Evolutionary conservation across 108 stramenopile species (phyloP).

Genomic region (Pseudonitzschia multiseries): DNA sequence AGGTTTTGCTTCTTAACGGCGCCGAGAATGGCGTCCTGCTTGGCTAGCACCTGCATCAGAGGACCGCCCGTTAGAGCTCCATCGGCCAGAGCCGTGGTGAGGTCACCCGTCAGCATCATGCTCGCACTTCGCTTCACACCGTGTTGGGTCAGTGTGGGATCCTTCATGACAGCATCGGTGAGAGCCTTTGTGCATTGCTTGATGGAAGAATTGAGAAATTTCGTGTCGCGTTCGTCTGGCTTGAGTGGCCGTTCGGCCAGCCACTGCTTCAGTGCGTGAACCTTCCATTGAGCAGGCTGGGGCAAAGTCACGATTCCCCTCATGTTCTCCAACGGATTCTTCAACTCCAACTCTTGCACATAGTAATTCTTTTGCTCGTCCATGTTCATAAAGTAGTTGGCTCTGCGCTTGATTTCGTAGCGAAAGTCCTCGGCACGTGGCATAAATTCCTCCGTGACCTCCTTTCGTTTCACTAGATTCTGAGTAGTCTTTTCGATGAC

Average conservation of each 20-base stretch:
- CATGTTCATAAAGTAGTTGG: constrained; percentile 33
- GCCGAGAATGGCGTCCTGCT: constrained; percentile 32
- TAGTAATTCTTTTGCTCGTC: constrained; percentile 29
- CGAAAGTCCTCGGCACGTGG: constrained; percentile 36
- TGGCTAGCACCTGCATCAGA: constrained; percentile 17
- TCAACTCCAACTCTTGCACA: constrained; percentile 22
- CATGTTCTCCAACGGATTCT: constrained; percentile 36
- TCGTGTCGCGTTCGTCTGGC: constrained; percentile 24
- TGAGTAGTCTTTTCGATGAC: constrained; percentile 23
- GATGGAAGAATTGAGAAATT: constrained; percentile 18
- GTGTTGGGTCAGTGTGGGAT: constrained; percentile 19
- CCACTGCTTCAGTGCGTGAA: constrained; percentile 31
- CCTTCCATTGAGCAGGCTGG: constrained; percentile 35
- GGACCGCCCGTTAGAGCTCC: constrained; percentile 7
- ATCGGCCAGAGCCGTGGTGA: not conserved
- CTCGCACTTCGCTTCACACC: constrained; percentile 9
- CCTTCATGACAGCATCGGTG: constrained; percentile 24
- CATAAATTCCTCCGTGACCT: constrained; percentile 34
- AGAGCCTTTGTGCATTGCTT: constrained; percentile 18
- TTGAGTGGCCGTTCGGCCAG: constrained; percentile 35
- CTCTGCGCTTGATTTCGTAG: constrained; percentile 37
- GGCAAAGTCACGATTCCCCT: constrained; percentile 30
- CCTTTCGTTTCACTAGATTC: constrained; percentile 26
- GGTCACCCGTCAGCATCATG: constrained; percentile 12
- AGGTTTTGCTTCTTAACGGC: constrained; percentile 28